phyloP scores from a whole-genome alignment of 768 basidiomycete genomes.

The Rickenella mellea region DNA sequence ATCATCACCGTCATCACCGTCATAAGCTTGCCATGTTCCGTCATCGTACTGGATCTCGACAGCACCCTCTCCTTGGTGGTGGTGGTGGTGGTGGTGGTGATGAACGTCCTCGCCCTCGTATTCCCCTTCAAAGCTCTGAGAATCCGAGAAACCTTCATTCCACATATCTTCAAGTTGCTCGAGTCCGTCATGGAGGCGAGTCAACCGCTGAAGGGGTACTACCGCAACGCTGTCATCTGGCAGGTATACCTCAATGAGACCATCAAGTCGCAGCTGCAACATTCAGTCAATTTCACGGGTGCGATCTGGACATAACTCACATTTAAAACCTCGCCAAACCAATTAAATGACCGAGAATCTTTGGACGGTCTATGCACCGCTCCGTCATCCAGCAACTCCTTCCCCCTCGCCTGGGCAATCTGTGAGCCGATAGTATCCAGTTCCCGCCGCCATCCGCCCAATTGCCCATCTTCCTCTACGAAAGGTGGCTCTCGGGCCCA shows the following conservation, averaged over 20 bases:
- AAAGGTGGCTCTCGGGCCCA: slow-evolving; percentile 63
- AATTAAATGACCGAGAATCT: slow-evolving; percentile 40
- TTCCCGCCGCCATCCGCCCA: slow-evolving; percentile 63
- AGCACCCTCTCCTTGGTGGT: background rate
- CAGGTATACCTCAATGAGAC: slow-evolving; percentile 62
- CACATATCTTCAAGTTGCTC: slow-evolving; percentile 69
- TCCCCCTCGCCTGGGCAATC: slow-evolving; percentile 40
- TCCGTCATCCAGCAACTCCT: slow-evolving; percentile 28
- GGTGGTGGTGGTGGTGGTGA: background rate
- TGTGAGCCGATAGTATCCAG: slow-evolving; percentile 56
- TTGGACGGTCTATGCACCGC: slow-evolving; percentile 31
- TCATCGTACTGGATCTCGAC: slow-evolving; percentile 35
- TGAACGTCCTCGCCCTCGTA: slow-evolving; percentile 22
- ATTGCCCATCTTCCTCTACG: slow-evolving; percentile 33
- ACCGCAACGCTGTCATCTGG: slow-evolving; percentile 40
- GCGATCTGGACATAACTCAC: slow-evolving; percentile 28
- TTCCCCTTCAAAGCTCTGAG: slow-evolving; percentile 24
- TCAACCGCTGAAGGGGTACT: slow-evolving; percentile 61
- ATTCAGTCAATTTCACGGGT: slow-evolving; percentile 4
- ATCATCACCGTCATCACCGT: slow-evolving; percentile 19
- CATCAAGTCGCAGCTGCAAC: slow-evolving; percentile 60
- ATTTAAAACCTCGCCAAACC: slow-evolving; percentile 83
- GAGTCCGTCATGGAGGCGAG: slow-evolving; percentile 69
- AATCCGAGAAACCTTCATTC: slow-evolving; percentile 35
- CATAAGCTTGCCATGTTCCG: slow-evolving; percentile 21